Evolutionary conservation across 2,329 filamentous ascomycete genomes (phyloP), one percentile per base, ranked within the genome.

Genomic region (Exophiala spinifera): DNA sequence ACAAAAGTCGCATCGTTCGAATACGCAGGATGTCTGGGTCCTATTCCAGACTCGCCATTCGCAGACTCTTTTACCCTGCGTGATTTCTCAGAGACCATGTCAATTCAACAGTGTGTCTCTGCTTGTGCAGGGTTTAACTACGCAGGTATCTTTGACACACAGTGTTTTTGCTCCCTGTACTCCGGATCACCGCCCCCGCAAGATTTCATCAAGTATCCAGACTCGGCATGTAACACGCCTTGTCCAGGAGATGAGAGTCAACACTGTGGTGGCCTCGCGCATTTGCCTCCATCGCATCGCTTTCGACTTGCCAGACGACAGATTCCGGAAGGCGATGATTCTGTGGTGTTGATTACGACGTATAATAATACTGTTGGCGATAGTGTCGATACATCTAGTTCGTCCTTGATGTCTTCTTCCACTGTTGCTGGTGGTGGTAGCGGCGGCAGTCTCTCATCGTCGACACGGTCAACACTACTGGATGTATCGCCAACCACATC

Each of bases 21-120:
- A 13, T 62, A 58, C 36, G 49, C 55, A 21, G 57, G 60, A 20
- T 62, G 60, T 43, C 39, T 62, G 11, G 57, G 60, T 33, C 55
- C 54, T 2, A 46, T 48, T 7, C 47, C 44, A n/a, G 42, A 52
- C 21, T 20, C 51, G 11, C 36, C 52, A 4, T 54, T 57, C 28
- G 47, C 55, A 11, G 37, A 55, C 40, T 56, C 55, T 11, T 52
- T 61, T 14, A 44, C 46, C 19, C 40, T 59, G 2, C 46, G 44
- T 11, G 46, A 59, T 4, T 51, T 51, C n/a, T 59, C 58, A 7
- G 36, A 45, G 7, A 14, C 36, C n/a, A 61, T 61, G 58, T 53
- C 49, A 4, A 57, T 61, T 20, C 47, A 59, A 21, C 14, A 34
- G 19, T 62, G 60, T 54, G 47, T 57, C 1, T 14, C n/a, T 14